Conservation (phyloP, 2,329 filamentous ascomycete genomes). For the Aspergillus quadricinctus region DNA sequence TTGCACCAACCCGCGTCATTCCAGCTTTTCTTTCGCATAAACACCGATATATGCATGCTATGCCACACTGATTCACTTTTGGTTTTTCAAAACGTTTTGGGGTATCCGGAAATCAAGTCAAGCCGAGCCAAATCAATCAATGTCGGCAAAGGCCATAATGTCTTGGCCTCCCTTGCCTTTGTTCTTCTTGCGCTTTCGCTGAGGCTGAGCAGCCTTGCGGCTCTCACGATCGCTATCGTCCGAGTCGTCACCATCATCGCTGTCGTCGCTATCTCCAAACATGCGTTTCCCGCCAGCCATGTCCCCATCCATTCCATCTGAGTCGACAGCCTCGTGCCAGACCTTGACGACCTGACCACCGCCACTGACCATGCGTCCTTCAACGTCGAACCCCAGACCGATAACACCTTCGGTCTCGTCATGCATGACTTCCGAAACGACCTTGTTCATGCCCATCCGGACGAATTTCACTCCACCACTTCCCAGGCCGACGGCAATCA, state of each 20-base stretch:
- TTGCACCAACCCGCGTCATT: neutral
- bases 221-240: slow-evolving; percentile 48
- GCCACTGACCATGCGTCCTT: slow-evolving; percentile 81
- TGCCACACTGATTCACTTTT: neutral
- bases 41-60: slow-evolving; percentile 10
- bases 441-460: slow-evolving; percentile 67
- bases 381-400: slow-evolving; percentile 76
- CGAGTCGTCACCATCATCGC: slow-evolving; percentile 34
- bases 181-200: slow-evolving; percentile 44
- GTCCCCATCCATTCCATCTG: slow-evolving; percentile 46
- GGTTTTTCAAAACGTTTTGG: slow-evolving; percentile 1
- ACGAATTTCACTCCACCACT: slow-evolving; percentile 77
- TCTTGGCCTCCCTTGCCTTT: slow-evolving; percentile 41
- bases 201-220: slow-evolving; percentile 37
- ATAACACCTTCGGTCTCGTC: slow-evolving; percentile 85
- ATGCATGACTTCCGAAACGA: slow-evolving; percentile 65
- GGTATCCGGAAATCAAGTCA: slow-evolving; percentile 9
- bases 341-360: slow-evolving; percentile 84
- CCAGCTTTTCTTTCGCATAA: neutral
- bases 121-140: slow-evolving; percentile 23
- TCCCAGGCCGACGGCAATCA: slow-evolving; percentile 73
- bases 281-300: slow-evolving; percentile 31
- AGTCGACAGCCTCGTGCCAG: slow-evolving; percentile 68
- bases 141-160: slow-evolving; percentile 42
- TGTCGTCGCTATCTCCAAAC: slow-evolving; percentile 42